A percentile compares a stretch with the other conserved stretches of the same genome.
These are phyloP conservation scores for Hypoxylon rickii DNA, from an alignment of 495 filamentous ascomycete genomes.

Conservation along the genomic window DNA sequence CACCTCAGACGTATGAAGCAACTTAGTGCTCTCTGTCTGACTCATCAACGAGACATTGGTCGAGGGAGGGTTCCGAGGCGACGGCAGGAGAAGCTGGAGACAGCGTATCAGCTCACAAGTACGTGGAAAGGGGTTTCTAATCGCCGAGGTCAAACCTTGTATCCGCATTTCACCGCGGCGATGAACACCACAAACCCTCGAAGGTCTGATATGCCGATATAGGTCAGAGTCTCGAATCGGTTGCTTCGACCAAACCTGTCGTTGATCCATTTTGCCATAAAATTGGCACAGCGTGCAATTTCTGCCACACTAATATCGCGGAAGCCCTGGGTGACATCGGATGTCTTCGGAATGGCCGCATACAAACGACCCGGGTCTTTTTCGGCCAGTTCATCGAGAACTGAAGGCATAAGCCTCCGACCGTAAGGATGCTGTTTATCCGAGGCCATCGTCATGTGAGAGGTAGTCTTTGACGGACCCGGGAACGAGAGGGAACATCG, in stretches of 20 bases:
- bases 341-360: conserved; percentile 32
- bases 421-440: not conserved
- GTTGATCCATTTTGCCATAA: conserved; percentile 41
- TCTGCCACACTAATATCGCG: conserved; percentile 19
- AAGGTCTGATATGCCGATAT: conserved; percentile 52
- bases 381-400: conserved; percentile 2
- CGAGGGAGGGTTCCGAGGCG: conserved; percentile 35
- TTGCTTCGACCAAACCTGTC: conserved; percentile 37
- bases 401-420: not conserved
- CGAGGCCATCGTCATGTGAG: not conserved
- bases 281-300: conserved; percentile 26
- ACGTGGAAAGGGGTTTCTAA: too few species aligned
- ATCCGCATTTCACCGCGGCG: conserved; percentile 54
- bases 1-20: conserved; percentile 8
- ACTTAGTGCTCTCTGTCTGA: conserved; percentile 28
- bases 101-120: not conserved
- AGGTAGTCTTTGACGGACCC: not conserved
- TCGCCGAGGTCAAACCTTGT: conserved; percentile 40
- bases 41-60: conserved; percentile 31
- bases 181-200: conserved; percentile 46
- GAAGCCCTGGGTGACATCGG: conserved; percentile 28
- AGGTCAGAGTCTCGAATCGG: conserved; percentile 43
- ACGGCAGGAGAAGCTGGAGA: conserved; percentile 33
- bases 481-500: not conserved
- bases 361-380: not conserved